A percentile compares a stretch with the other conserved stretches of the same genome.
Conservation (phyloP, 2,329 filamentous ascomycete genomes). For the Verticillium tricorpus region DNA sequence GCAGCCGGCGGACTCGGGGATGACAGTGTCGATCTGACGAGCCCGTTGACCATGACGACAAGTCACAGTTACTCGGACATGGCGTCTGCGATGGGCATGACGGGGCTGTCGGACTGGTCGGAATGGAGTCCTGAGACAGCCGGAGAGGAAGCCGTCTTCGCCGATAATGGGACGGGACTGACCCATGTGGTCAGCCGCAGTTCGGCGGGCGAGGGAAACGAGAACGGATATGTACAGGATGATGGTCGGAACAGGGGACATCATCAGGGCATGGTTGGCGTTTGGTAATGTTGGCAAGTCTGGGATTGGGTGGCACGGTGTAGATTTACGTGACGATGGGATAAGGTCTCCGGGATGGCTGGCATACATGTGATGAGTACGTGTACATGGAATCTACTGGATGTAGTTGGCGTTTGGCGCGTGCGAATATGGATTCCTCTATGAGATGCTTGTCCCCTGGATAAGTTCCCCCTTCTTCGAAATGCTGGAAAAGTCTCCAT, state of each 20-base stretch:
- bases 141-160: slow-evolving; percentile 4
- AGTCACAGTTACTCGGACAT: slow-evolving; percentile 7
- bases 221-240: slow-evolving; percentile 2
- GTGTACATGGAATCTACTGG: neutral
- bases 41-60: slow-evolving; percentile 8
- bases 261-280: slow-evolving; percentile 12
- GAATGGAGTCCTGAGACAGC: slow-evolving; percentile 11
- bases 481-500: too few species aligned
- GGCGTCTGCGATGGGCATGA: slow-evolving; percentile 8
- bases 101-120: slow-evolving; percentile 4
- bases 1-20: neutral
- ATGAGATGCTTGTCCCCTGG: too few species aligned
- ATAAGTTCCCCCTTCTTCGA: neutral
- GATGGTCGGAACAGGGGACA: slow-evolving; percentile 3
- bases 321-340: neutral
- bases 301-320: neutral
- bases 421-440: neutral
- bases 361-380: neutral
- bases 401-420: neutral
- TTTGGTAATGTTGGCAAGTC: slow-evolving; percentile 5
- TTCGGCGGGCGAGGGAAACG: slow-evolving; percentile 1
- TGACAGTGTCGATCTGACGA: slow-evolving; percentile 10
- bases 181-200: neutral
- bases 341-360: neutral
- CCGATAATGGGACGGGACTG: slow-evolving; percentile 5